A percentile compares a stretch with the other conserved stretches of the same genome.
These are phyloP conservation scores for Entoloma clypeatum DNA, from an alignment of 1,284 basidiomycete genomes.

Conservation along the genomic window DNA sequence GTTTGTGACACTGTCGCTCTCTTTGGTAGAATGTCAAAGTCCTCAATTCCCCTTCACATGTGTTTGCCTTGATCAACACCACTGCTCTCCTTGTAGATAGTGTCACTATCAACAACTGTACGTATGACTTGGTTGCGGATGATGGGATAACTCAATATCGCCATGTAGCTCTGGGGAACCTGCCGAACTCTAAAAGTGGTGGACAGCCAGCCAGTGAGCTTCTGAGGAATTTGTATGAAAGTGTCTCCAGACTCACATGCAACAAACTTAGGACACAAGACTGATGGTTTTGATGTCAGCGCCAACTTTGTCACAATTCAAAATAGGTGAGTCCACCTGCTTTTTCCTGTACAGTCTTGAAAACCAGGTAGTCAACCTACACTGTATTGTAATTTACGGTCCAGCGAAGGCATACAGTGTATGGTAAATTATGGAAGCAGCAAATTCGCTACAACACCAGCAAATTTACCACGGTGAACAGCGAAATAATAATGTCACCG, in stretches of 20 bases:
- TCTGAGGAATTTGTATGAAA: background rate
- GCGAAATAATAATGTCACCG: too few species aligned
- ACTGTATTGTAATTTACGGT: too few species aligned
- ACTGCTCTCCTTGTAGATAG: slow-evolving; percentile 35
- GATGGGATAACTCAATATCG: background rate
- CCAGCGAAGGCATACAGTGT: too few species aligned
- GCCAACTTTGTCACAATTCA: slow-evolving; percentile 43
- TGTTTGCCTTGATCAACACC: slow-evolving; percentile 37
- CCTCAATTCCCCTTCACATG: slow-evolving; percentile 42
- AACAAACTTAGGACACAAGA: slow-evolving; percentile 40
- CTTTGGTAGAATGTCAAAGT: slow-evolving; percentile 37
- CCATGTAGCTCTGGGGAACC: slow-evolving; percentile 35
- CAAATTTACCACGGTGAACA: too few species aligned
- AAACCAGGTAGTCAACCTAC: too few species aligned
- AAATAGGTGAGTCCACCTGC: slow-evolving; percentile 30
- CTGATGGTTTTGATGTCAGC: slow-evolving; percentile 53
- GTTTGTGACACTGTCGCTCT: slow-evolving; percentile 26
- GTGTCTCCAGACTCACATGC: background rate
- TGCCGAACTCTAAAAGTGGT: slow-evolving; percentile 42
- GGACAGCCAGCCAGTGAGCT: slow-evolving; percentile 35
- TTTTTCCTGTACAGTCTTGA: slow-evolving; percentile 5
- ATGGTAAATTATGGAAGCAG: too few species aligned
- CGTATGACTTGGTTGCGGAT: slow-evolving; percentile 12
- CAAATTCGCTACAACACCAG: too few species aligned
- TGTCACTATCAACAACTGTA: slow-evolving; percentile 42